These are phyloP conservation scores for Plasmodium relictum DNA, from an alignment of 169 alveolate genomes.

Conservation along the genomic window DNA sequence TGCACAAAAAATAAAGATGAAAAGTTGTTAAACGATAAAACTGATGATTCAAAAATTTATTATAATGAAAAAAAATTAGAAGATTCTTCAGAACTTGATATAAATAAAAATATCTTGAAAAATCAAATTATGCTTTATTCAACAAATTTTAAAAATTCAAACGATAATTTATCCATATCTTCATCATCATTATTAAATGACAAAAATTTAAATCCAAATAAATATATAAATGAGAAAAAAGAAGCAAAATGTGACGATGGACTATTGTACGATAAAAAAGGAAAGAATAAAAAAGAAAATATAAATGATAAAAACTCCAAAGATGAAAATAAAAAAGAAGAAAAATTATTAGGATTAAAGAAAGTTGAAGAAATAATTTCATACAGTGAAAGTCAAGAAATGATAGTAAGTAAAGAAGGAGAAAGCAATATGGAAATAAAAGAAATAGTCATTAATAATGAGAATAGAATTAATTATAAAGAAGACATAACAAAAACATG, in stretches of 20 bases:
- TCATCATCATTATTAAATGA: neutral
- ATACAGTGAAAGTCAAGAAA: neutral
- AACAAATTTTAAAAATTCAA: slow-evolving; percentile 12
- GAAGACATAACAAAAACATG: neutral
- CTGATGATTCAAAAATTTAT: neutral
- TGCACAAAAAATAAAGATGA: neutral
- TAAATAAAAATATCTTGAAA: neutral
- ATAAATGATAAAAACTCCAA: neutral
- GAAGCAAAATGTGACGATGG: neutral
- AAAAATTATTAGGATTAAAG: neutral
- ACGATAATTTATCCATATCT: slow-evolving; percentile 6
- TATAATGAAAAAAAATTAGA: neutral
- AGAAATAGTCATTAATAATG: neutral
- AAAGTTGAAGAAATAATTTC: neutral
- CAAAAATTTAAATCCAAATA: neutral
- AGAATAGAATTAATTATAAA: neutral
- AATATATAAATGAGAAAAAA: neutral
- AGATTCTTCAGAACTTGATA: neutral
- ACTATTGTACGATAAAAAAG: neutral
- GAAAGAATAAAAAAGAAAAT: neutral
- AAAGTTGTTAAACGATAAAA: neutral
- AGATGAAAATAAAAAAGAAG: slow-evolving; percentile 15
- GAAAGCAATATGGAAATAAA: neutral
- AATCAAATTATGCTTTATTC: neutral
- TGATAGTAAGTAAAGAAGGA: neutral